phyloP scores from a whole-genome alignment of 371 early-diverging fungal species.

The Mucor mucedo region DNA sequence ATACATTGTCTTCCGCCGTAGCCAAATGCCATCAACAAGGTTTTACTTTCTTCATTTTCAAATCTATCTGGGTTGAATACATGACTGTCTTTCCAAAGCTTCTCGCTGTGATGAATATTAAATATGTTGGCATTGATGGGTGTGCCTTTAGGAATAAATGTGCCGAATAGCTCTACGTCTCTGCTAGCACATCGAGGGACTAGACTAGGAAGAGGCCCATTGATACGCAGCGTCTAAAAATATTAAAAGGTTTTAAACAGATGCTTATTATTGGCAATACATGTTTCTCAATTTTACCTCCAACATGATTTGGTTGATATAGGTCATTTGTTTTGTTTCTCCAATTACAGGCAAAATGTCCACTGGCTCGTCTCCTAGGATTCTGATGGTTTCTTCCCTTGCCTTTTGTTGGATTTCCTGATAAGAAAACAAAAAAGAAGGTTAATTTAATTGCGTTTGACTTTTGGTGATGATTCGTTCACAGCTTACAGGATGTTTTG shows the following conservation, averaged over 20 bases:
- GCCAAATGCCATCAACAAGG: constrained; percentile 10
- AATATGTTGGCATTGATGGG: constrained; percentile 38
- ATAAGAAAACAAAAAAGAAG: too few relatives aligned
- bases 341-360: constrained; percentile 25
- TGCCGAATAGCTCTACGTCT: constrained; percentile 30
- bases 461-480: neutral
- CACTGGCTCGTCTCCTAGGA: constrained; percentile 30
- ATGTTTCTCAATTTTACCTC: neutral
- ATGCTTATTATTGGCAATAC: neutral
- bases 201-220: constrained; percentile 9
- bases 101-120: constrained; percentile 35
- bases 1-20: constrained; percentile 40
- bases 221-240: constrained; percentile 22
- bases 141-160: constrained; percentile 52
- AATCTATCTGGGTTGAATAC: constrained; percentile 22
- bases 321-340: constrained; percentile 18
- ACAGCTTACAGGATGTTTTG: constrained; percentile 30
- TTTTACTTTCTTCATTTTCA: constrained; percentile 9
- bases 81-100: constrained; percentile 23
- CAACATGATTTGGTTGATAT: neutral
- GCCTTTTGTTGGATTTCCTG: constrained; percentile 33
- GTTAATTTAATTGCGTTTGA: too few relatives aligned
- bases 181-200: constrained; percentile 23
- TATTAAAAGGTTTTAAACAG: too few relatives aligned
- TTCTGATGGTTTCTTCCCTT: constrained; percentile 26